These are phyloP conservation scores for Xylaria polymorpha DNA, from an alignment of 2,329 filamentous ascomycete species.

Conservation along the genomic window DNA sequence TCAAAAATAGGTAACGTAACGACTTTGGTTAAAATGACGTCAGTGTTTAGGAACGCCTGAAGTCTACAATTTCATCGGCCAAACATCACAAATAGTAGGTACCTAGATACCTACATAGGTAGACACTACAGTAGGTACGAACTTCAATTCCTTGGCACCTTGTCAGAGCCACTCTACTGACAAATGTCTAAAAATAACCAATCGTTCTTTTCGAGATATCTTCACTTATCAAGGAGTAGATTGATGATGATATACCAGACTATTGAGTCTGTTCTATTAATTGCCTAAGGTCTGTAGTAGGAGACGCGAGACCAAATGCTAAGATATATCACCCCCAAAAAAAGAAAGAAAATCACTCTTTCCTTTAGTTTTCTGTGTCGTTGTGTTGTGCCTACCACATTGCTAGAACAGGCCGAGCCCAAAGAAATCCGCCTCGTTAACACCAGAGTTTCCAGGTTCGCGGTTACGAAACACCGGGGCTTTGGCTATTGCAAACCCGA, in stretches of 20 bases:
- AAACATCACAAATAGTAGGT: no score
- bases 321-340: constrained; percentile 44
- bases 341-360: constrained; percentile 36
- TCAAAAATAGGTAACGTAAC: not conserved
- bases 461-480: constrained; percentile 29
- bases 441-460: constrained; percentile 30
- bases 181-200: not conserved
- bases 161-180: not conserved
- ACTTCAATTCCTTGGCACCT: not conserved
- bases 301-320: constrained; percentile 36
- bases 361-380: constrained; percentile 25
- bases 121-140: no score
- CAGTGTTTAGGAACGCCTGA: not conserved
- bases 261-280: constrained; percentile 44
- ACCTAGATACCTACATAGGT: no score
- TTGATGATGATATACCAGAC: constrained; percentile 47
- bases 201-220: not conserved
- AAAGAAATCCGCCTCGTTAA: constrained; percentile 12
- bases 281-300: constrained; percentile 39
- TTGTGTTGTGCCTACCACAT: constrained; percentile 5
- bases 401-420: not conserved
- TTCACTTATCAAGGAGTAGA: not conserved
- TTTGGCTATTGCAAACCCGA: constrained; percentile 25
- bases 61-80: not conserved
- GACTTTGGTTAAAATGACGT: constrained; percentile 13